Percentiles rank a stretch among this genome's conserved stretches.
phyloP scores from a whole-genome alignment of 169 alveolate genomes.

The Cryptosporidium meleagridis region DNA sequence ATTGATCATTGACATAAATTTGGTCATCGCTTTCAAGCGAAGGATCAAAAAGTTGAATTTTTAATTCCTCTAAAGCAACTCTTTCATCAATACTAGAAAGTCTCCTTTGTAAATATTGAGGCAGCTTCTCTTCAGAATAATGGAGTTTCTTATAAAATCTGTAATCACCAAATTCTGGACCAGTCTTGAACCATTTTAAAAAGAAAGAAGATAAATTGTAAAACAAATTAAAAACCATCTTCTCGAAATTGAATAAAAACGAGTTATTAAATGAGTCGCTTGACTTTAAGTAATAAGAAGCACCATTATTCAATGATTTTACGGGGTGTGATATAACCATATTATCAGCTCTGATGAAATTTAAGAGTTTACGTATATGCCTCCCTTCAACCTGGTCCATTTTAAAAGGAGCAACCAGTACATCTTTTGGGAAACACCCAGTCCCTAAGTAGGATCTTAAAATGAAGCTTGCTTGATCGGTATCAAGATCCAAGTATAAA shows the following conservation, averaged over 20 bases:
- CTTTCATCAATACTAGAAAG: conserved; percentile 3
- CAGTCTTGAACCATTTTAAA: background rate
- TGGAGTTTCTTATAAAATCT: background rate
- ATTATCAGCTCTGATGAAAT: conserved; percentile 37
- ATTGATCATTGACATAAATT: conserved; percentile 13
- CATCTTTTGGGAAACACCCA: conserved; percentile 43
- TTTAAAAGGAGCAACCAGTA: conserved; percentile 18
- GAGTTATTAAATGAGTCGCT: conserved; percentile 20
- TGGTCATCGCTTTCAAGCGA: background rate
- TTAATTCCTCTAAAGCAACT: background rate
- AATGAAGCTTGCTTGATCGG: conserved; percentile 16
- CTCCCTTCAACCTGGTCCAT: conserved; percentile 29
- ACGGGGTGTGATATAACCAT: conserved; percentile 42
- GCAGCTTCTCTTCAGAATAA: conserved; percentile 36
- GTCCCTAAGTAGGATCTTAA: conserved; percentile 21
- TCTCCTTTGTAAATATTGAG: conserved; percentile 8
- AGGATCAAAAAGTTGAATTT: conserved; percentile 43
- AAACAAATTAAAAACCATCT: background rate
- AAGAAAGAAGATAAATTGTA: background rate
- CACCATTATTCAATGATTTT: conserved; percentile 26
- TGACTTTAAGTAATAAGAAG: conserved; percentile 21
- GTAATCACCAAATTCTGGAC: background rate
- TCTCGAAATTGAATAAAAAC: background rate
- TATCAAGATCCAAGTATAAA: conserved; percentile 1
- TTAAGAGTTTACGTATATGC: conserved; percentile 17